Conservation (phyloP, 306 rosid genomes). For the Rosa lucieae region DNA sequence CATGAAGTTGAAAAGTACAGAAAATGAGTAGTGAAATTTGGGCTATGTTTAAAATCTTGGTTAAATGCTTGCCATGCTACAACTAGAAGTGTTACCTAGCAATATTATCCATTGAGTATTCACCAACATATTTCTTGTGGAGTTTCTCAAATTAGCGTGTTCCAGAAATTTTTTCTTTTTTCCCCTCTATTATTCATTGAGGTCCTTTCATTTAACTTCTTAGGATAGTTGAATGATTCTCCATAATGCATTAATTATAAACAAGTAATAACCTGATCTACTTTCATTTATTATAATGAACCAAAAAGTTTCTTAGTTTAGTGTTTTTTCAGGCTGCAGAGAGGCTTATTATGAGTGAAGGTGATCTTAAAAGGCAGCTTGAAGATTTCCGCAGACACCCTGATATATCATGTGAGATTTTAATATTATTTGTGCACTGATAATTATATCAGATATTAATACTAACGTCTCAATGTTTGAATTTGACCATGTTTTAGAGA, state of each 20-base stretch:
- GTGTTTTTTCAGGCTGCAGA: slow-evolving; percentile 71
- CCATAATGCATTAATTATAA: neutral
- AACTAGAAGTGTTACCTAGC: neutral
- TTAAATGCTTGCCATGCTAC: neutral
- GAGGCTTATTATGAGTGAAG: slow-evolving; percentile 78
- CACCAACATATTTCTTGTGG: neutral
- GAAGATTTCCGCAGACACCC: slow-evolving; percentile 73
- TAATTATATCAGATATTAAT: neutral
- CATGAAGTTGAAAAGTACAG: neutral
- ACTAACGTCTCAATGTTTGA: neutral
- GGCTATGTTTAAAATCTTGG: neutral
- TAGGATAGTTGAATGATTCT: neutral
- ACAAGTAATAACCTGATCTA: neutral
- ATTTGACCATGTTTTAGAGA: neutral
- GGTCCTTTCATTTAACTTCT: neutral
- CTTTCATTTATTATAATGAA: neutral
- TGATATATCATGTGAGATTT: slow-evolving; percentile 67
- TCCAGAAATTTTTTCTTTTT: neutral
- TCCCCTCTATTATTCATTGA: too few species aligned
- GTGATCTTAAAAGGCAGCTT: slow-evolving; percentile 69
- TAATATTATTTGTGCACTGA: neutral
- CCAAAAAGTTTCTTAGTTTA: slow-evolving; percentile 13
- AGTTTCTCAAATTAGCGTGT: neutral
- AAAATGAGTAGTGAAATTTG: neutral
- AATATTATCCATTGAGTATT: neutral